A percentile compares a stretch with the other conserved stretches of the same genome.
Conservation (phyloP, 768 basidiomycete genomes). For the Mycena chlorophos region DNA sequence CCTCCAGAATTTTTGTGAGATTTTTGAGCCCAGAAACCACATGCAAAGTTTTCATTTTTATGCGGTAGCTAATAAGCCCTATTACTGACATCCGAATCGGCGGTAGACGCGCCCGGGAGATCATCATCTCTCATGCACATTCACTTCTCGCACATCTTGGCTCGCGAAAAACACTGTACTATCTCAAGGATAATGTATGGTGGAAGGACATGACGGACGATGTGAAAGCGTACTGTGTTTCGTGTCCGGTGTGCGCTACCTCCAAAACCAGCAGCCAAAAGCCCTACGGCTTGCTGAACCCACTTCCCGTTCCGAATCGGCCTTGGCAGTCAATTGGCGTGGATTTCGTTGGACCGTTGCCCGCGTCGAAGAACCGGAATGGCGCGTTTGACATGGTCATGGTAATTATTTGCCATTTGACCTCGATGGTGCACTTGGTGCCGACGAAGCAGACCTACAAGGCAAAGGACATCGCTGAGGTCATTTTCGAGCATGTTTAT, state of each 20-base stretch:
- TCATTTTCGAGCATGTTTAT: slow-evolving; percentile 24
- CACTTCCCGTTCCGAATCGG: slow-evolving; percentile 13
- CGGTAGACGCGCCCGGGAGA: slow-evolving; percentile 19
- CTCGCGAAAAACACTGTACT: slow-evolving; percentile 29
- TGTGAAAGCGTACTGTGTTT: slow-evolving; percentile 2
- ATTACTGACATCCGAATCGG: slow-evolving; percentile 23
- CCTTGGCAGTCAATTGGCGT: slow-evolving; percentile 35
- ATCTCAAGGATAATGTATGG: slow-evolving; percentile 13
- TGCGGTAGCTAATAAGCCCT: too few relatives aligned
- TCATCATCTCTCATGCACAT: slow-evolving; percentile 36
- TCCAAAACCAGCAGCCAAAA: slow-evolving; percentile 6
- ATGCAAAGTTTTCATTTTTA: too few relatives aligned
- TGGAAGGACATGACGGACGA: slow-evolving; percentile 10
- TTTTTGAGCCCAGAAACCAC: too few relatives aligned
- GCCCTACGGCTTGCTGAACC: slow-evolving; percentile 27
- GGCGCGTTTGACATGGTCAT: slow-evolving; percentile 17
- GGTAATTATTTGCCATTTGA: slow-evolving; percentile 22
- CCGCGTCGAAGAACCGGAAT: slow-evolving; percentile 14
- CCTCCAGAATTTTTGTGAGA: too few relatives aligned
- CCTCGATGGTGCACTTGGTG: slow-evolving; percentile 18
- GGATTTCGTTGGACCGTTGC: slow-evolving; percentile 37
- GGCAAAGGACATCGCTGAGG: slow-evolving; percentile 14
- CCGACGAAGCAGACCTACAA: slow-evolving; percentile 11
- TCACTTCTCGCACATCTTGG: slow-evolving; percentile 39
- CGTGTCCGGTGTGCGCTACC: not conserved